Evolutionary conservation across 2,329 filamentous ascomycete species (phyloP).

Genomic region (Allantophomopsis cytisporea): DNA sequence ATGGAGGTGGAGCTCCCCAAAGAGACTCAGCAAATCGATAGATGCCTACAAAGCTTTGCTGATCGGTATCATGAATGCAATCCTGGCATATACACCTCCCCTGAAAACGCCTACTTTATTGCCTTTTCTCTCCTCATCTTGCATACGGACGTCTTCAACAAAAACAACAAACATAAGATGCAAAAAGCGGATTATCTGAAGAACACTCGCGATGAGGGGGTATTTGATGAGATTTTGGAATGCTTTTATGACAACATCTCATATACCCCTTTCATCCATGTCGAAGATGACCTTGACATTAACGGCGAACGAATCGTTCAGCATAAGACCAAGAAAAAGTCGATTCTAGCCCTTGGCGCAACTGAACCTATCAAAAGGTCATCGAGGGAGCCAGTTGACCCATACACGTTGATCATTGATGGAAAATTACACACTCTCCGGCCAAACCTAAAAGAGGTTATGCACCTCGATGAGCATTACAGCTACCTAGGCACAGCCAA

Average conservation of each 20-base stretch:
- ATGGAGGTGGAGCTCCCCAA: constrained; percentile 96
- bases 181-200: constrained; percentile 90
- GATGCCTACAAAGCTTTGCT: constrained; percentile 85
- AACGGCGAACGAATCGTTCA: constrained; percentile 60
- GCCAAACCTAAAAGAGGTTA: constrained; percentile 81
- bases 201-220: constrained; percentile 81
- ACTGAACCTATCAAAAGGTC: constrained; percentile 51
- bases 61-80: constrained; percentile 98
- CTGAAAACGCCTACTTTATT: constrained; percentile 96
- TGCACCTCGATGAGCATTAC: constrained; percentile 86
- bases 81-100: constrained; percentile 79
- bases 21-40: constrained; percentile 95
- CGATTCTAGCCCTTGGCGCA: constrained; percentile 51
- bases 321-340: constrained; percentile 58
- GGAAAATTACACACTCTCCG: constrained; percentile 71
- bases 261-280: constrained; percentile 96
- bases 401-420: constrained; percentile 88
- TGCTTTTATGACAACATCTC: constrained; percentile 98
- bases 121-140: constrained; percentile 93
- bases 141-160: constrained; percentile 99
- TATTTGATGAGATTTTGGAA: constrained; percentile 85
- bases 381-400: constrained; percentile 78
- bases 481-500: constrained; percentile 67
- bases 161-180: constrained; percentile 99
- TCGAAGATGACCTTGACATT: constrained; percentile 80